Conservation (phyloP, 169 alveolate species). For the Neospora caninum region DNA sequence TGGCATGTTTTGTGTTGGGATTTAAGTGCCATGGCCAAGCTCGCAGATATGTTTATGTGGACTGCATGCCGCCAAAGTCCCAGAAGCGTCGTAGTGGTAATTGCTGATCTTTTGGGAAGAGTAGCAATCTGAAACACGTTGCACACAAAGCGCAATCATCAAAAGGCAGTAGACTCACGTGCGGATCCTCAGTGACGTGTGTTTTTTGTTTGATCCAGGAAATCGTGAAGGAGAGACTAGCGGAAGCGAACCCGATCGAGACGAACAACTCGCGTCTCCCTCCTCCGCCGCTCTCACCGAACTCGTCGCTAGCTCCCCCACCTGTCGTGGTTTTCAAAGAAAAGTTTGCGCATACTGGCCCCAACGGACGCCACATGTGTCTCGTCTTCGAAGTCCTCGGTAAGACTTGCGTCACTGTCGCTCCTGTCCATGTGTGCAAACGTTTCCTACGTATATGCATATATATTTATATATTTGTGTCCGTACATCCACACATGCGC, state of each 20-base stretch:
- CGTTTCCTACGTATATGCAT: not conserved
- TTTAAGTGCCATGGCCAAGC: too few relatives aligned
- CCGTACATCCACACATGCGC: not conserved
- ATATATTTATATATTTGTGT: not conserved
- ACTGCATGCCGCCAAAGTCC: too few relatives aligned
- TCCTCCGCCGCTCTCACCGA: constrained; percentile 10
- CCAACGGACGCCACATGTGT: constrained; percentile 97
- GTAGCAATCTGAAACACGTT: too few relatives aligned
- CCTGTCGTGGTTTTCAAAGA: constrained; percentile 93
- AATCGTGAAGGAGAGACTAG: constrained; percentile 15
- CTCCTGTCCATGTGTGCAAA: too few relatives aligned
- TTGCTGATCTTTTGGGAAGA: too few relatives aligned
- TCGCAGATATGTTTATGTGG: too few relatives aligned
- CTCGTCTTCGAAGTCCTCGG: constrained; percentile 99
- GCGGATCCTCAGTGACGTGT: not conserved
- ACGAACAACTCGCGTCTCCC: not conserved
- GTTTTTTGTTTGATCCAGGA: not conserved
- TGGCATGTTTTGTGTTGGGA: too few relatives aligned
- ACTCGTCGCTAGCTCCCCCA: constrained; percentile 22
- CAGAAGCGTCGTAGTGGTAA: too few relatives aligned
- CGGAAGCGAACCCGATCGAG: not conserved
- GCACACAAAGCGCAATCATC: too few relatives aligned
- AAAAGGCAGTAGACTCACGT: too few relatives aligned
- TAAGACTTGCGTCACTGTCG: not conserved
- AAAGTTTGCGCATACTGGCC: constrained; percentile 95